These are phyloP conservation scores for Casuarina cunninghamiana DNA, from an alignment of 306 rosid genomes.

Conservation along the genomic window DNA sequence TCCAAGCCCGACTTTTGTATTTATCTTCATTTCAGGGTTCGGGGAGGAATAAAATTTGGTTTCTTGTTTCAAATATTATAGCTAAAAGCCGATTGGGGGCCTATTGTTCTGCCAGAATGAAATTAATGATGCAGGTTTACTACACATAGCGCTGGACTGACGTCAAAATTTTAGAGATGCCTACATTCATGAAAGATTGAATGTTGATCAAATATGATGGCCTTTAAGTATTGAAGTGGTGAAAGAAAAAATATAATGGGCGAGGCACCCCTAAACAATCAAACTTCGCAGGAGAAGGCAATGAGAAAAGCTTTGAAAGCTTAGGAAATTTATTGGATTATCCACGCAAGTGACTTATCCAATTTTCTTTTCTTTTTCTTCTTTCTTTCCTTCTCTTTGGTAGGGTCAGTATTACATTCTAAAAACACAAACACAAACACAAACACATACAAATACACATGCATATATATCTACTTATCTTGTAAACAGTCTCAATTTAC, in stretches of 20 bases:
- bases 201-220: neutral
- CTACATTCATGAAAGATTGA: neutral
- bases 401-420: neutral
- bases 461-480: no score
- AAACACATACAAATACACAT: neutral
- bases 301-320: neutral
- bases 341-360: neutral
- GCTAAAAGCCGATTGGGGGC: no score
- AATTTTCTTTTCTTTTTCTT: neutral
- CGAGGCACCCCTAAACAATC: neutral
- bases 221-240: neutral
- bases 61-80: no score
- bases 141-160: neutral
- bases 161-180: neutral
- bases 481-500: neutral
- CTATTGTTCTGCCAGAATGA: no score
- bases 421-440: neutral
- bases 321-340: neutral
- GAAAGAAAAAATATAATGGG: neutral
- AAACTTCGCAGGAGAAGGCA: no score
- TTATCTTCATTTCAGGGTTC: no score
- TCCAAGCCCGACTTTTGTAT: no score
- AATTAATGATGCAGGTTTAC: no score
- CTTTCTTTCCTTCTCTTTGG: neutral
- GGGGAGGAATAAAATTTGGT: no score